A percentile compares a stretch with the other conserved stretches of the same genome.
These are phyloP conservation scores for Sonneratia alba DNA, from an alignment of 345 rosid species.

Conservation along the genomic window DNA sequence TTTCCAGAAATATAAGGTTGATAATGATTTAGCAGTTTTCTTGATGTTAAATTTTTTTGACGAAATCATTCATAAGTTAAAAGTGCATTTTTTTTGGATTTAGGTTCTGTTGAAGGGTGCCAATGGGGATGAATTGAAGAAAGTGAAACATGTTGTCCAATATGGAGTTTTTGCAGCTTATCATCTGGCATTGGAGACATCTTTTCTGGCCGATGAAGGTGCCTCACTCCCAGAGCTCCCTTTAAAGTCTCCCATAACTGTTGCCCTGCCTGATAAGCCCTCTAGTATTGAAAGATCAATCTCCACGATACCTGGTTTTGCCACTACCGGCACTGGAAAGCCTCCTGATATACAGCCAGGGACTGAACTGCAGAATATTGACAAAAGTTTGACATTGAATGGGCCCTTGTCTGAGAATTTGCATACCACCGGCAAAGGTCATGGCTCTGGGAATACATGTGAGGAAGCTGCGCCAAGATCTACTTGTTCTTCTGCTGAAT, in stretches of 20 bases:
- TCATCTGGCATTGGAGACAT: conserved; percentile 95
- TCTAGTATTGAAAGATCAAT: conserved; percentile 70
- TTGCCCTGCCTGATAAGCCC: conserved; percentile 80
- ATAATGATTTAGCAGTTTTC: background rate
- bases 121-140: conserved; percentile 77
- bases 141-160: conserved; percentile 92
- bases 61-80: no score
- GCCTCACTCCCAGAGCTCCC: conserved; percentile 92
- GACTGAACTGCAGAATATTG: conserved; percentile 35
- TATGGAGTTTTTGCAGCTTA: conserved; percentile 99
- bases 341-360: conserved; percentile 27
- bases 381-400: conserved; percentile 11
- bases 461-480: background rate
- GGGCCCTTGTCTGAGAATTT: conserved; percentile 18
- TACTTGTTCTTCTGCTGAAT: background rate
- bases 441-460: conserved; percentile 1
- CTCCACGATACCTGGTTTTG: conserved; percentile 82
- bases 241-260: conserved; percentile 72
- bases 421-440: conserved; percentile 17
- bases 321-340: conserved; percentile 31
- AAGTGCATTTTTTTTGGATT: conserved; percentile 9
- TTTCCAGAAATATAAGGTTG: background rate
- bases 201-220: conserved; percentile 95
- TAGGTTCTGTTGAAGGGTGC: conserved; percentile 96
- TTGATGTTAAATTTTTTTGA: background rate